A percentile compares a stretch with the other conserved stretches of the same genome.
phyloP scores from a whole-genome alignment of 2,329 filamentous ascomycete genomes.

The Akanthomyces dipterigenus region DNA sequence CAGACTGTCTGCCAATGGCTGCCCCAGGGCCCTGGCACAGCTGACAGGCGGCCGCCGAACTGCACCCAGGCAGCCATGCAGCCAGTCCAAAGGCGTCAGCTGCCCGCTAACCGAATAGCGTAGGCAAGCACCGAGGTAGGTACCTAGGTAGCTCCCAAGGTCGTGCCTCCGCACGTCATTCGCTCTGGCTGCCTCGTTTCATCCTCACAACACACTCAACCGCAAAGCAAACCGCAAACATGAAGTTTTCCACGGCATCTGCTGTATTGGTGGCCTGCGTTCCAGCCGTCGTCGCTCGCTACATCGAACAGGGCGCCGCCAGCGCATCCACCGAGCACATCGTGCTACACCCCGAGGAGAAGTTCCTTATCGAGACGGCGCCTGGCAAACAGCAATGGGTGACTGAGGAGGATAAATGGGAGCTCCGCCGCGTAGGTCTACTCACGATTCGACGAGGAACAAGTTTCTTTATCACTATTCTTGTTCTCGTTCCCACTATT shows the following conservation, averaged over 20 bases:
- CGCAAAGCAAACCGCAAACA: slow-evolving; percentile 19
- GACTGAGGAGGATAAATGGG: slow-evolving; percentile 93
- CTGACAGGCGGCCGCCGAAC: too few relatives aligned
- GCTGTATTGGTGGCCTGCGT: slow-evolving; percentile 45
- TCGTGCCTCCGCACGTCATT: neutral
- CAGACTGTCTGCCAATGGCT: neutral
- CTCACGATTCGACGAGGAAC: too few relatives aligned
- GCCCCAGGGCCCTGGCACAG: neutral
- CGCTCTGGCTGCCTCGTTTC: neutral
- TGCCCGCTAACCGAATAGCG: neutral
- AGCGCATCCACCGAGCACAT: slow-evolving; percentile 32
- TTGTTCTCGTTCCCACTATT: too few relatives aligned
- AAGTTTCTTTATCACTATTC: too few relatives aligned
- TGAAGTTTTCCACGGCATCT: slow-evolving; percentile 49
- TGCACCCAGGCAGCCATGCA: too few relatives aligned
- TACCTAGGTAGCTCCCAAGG: neutral
- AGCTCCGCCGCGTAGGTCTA: slow-evolving; percentile 64
- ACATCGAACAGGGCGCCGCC: slow-evolving; percentile 39
- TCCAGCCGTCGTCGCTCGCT: slow-evolving; percentile 49
- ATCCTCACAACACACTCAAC: neutral
- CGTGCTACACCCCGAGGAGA: slow-evolving; percentile 34
- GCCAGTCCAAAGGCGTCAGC: neutral
- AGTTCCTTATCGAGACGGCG: slow-evolving; percentile 74
- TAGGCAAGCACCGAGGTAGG: too few relatives aligned
- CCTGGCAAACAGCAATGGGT: slow-evolving; percentile 81